Evolutionary conservation across 805 yeast genomes (phyloP).

Genomic region (Candida odintsovae): DNA sequence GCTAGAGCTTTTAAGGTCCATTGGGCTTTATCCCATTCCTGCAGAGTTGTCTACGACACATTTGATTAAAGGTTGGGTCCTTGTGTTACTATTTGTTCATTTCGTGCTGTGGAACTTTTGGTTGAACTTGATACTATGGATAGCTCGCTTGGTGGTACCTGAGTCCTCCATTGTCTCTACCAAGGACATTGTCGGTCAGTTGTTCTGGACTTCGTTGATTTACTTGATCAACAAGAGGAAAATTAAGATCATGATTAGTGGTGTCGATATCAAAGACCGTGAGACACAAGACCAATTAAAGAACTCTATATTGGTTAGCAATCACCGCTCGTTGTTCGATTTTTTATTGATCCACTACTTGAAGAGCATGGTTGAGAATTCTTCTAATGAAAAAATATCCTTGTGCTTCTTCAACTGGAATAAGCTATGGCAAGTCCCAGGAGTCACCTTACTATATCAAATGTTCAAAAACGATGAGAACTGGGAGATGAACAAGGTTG

Average conservation of each 20-base stretch:
- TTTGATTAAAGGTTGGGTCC: conserved; percentile 17
- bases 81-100: conserved; percentile 5
- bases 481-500: conserved; percentile 36
- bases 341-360: conserved; percentile 44
- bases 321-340: conserved; percentile 69
- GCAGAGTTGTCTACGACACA: conserved; percentile 10
- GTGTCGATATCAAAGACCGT: conserved; percentile 20
- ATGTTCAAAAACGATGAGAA: conserved; percentile 62
- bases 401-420: conserved; percentile 72
- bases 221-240: conserved; percentile 20
- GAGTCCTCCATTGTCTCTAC: conserved; percentile 2
- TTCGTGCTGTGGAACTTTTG: conserved; percentile 8
- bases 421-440: conserved; percentile 55
- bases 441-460: conserved; percentile 38
- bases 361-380: conserved; percentile 23
- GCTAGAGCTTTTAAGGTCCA: conserved; percentile 14
- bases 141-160: conserved; percentile 2
- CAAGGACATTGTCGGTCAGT: conserved; percentile 1
- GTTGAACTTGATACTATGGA: not conserved
- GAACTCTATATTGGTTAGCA: conserved; percentile 35
- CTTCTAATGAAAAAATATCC: conserved; percentile 14
- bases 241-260: conserved; percentile 23
- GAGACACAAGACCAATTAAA: conserved; percentile 21
- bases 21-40: conserved; percentile 20
- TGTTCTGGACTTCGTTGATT: conserved; percentile 15